phyloP scores from a whole-genome alignment of 2,329 filamentous ascomycete genomes.

The Fusarium oligoseptatum region DNA sequence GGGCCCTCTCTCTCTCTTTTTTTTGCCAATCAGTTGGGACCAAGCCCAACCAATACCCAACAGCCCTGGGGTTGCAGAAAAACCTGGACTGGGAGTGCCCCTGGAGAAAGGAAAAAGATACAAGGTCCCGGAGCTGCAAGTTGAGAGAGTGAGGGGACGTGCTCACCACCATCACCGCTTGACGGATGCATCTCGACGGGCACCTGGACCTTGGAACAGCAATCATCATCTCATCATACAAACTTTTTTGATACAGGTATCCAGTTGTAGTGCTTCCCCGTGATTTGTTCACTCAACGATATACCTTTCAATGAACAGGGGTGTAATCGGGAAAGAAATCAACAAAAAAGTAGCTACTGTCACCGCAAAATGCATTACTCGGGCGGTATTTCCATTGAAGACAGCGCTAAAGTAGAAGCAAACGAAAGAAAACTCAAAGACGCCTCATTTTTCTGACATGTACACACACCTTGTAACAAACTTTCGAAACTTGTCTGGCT shows the following conservation, averaged over 20 bases:
- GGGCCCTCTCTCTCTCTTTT: not conserved
- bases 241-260: not conserved
- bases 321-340: not conserved
- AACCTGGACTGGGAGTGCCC: not conserved
- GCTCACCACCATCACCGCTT: slow-evolving; percentile 33
- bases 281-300: slow-evolving; percentile 6
- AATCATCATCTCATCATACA: slow-evolving; percentile 4
- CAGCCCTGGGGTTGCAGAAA: not conserved
- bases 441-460: not conserved
- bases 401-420: not conserved
- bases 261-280: too few relatives aligned
- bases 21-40: slow-evolving; percentile 4
- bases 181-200: slow-evolving; percentile 5
- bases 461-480: not conserved
- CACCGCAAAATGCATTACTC: slow-evolving; percentile 3
- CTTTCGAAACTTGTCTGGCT: not conserved
- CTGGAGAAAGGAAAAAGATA: not conserved
- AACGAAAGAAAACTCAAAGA: not conserved
- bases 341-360: not conserved
- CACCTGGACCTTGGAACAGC: slow-evolving; percentile 12
- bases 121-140: slow-evolving; percentile 7
- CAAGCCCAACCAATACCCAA: not conserved
- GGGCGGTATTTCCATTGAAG: not conserved
- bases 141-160: slow-evolving; percentile 10
- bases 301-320: slow-evolving; percentile 8